phyloP scores from a whole-genome alignment of 768 basidiomycete species.

The Collybia sordida region DNA sequence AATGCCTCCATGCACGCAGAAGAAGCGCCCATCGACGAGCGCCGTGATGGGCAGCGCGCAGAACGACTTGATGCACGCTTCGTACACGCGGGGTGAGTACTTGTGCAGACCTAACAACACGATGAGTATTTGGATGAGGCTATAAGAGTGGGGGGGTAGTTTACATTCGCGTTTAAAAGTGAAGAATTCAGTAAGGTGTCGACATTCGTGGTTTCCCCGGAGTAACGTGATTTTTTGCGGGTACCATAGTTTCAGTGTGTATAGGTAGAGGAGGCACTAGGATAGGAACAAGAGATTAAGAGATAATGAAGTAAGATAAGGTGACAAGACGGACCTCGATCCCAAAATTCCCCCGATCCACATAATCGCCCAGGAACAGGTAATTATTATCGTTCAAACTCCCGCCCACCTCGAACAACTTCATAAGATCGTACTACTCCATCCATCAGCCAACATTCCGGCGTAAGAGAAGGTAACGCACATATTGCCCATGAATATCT shows the following conservation, averaged over 20 bases:
- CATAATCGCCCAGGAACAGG: constrained; percentile 95
- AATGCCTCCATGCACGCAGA: constrained; percentile 96
- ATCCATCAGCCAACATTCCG: background rate
- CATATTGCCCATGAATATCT: constrained; percentile 98
- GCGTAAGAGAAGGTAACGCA: constrained; percentile 26
- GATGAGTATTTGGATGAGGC: background rate
- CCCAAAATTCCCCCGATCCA: constrained; percentile 93
- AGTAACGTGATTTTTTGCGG: constrained; percentile 81
- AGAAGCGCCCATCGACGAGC: constrained; percentile 91
- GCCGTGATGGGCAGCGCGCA: constrained; percentile 88
- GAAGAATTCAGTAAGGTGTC: constrained; percentile 95
- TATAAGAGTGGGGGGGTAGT: constrained; percentile 3
- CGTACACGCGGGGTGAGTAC: constrained; percentile 83
- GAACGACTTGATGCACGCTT: constrained; percentile 90
- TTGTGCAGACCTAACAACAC: constrained; percentile 90
- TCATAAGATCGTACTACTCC: constrained; percentile 92
- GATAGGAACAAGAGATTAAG: constrained; percentile 23
- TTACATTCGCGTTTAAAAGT: constrained; percentile 97
- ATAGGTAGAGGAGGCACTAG: constrained; percentile 89
- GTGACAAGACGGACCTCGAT: constrained; percentile 41
- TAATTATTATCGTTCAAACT: constrained; percentile 80
- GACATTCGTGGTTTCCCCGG: constrained; percentile 96
- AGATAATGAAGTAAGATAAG: background rate
- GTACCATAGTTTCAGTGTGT: constrained; percentile 88
- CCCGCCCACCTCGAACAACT: constrained; percentile 94